Percentiles rank a stretch among this genome's conserved stretches.
Conservation (phyloP, 208 protist genomes). For the Histomonas meleagridis region DNA sequence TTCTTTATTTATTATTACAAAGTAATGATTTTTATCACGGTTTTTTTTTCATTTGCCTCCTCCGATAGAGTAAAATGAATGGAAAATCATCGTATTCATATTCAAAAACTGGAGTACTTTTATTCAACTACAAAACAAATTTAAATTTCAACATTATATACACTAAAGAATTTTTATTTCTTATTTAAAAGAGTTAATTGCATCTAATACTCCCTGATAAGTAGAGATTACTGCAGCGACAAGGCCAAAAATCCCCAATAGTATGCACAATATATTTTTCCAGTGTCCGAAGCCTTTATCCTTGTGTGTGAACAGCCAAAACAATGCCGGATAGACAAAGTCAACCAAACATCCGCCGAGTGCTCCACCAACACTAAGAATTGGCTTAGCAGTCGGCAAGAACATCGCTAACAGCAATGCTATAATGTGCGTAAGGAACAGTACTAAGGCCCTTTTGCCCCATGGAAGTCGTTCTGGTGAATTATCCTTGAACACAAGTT, state of each 20-base stretch:
- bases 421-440: not conserved
- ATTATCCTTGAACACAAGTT: not conserved
- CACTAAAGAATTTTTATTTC: not conserved
- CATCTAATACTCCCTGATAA: not conserved
- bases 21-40: no score
- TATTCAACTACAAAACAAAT: no score
- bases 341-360: not conserved
- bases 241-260: not conserved
- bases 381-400: not conserved
- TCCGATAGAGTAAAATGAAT: no score
- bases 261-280: not conserved
- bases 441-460: not conserved
- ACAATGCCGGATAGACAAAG: not conserved
- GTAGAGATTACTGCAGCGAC: not conserved
- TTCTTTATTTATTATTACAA: no score
- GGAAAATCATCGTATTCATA: no score
- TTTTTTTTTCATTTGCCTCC: no score
- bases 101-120: no score
- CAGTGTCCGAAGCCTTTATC: not conserved
- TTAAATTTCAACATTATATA: no score
- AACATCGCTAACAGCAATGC: not conserved
- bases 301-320: not conserved
- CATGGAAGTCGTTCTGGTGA: not conserved
- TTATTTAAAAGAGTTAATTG: not conserved
- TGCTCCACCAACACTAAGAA: not conserved